Conservation (phyloP, 257 asterid genomes). For the Plantago ovata region DNA sequence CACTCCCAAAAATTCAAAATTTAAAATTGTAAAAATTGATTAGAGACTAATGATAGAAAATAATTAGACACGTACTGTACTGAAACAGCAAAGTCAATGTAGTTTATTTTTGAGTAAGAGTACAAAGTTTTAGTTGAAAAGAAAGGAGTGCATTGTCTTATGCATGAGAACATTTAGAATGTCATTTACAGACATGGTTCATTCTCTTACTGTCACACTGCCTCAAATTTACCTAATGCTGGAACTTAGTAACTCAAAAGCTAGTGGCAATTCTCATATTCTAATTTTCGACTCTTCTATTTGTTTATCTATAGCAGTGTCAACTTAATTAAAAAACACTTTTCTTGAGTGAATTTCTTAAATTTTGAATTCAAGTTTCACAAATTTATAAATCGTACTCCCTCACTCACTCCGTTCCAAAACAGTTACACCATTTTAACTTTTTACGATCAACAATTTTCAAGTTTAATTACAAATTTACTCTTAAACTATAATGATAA, state of each 20-base stretch:
- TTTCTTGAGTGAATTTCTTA: no score
- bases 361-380: no score
- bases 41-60: neutral
- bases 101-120: neutral
- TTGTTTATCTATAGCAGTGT: no score
- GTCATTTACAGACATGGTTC: slow-evolving; percentile 7
- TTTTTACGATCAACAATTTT: no score
- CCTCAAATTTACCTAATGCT: slow-evolving; percentile 17
- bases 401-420: no score
- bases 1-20: slow-evolving; percentile 12
- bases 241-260: slow-evolving; percentile 22
- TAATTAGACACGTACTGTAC: no score
- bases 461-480: no score
- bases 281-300: neutral
- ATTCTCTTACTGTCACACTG: neutral
- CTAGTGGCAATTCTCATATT: slow-evolving; percentile 1
- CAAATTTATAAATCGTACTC: no score
- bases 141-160: slow-evolving; percentile 22
- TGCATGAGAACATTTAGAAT: slow-evolving; percentile 12
- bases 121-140: slow-evolving; percentile 21
- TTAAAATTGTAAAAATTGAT: slow-evolving; percentile 1
- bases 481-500: no score
- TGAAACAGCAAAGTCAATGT: slow-evolving; percentile 18
- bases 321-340: no score
- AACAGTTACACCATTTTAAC: no score